These are phyloP conservation scores for Moesziomyces sp. DNA, from an alignment of 1,284 basidiomycete genomes.

Conservation along the genomic window DNA sequence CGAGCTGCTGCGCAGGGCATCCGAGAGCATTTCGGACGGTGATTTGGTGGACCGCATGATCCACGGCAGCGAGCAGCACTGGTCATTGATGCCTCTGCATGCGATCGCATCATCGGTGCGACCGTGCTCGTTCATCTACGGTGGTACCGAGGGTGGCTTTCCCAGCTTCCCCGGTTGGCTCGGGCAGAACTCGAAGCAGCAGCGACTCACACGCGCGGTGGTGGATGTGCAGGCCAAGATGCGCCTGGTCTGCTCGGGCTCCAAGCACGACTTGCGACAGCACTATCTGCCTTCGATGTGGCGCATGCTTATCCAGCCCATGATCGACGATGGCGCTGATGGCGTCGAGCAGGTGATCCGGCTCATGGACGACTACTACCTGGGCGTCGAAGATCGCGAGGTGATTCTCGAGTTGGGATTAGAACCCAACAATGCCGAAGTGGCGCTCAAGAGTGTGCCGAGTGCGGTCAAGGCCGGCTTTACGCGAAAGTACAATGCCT, in stretches of 20 bases:
- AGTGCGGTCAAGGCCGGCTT: slow-evolving; percentile 83
- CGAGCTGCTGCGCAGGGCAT: slow-evolving; percentile 79
- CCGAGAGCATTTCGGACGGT: slow-evolving; percentile 90
- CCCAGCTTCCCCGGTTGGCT: slow-evolving; percentile 71
- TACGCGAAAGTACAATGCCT: slow-evolving; percentile 76
- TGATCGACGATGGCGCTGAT: slow-evolving; percentile 72
- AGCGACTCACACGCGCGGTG: slow-evolving; percentile 82
- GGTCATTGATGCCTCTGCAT: slow-evolving; percentile 93
- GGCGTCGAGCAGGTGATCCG: slow-evolving; percentile 84
- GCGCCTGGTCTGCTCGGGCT: slow-evolving; percentile 89
- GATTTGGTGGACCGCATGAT: slow-evolving; percentile 95
- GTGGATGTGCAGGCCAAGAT: slow-evolving; percentile 93
- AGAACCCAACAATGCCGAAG: slow-evolving; percentile 76
- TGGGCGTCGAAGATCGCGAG: slow-evolving; percentile 95
- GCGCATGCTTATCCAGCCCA: slow-evolving; percentile 80
- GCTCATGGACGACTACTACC: slow-evolving; percentile 91
- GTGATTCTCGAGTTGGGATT: slow-evolving; percentile 91
- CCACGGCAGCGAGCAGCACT: slow-evolving; percentile 87
- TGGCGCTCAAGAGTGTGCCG: slow-evolving; percentile 83
- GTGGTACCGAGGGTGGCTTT: slow-evolving; percentile 51
- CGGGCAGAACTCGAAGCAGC: slow-evolving; percentile 93
- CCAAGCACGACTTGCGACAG: slow-evolving; percentile 87
- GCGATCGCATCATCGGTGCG: slow-evolving; percentile 88
- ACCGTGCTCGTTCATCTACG: slow-evolving; percentile 58
- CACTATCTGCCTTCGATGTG: slow-evolving; percentile 88